A percentile compares a stretch with the other conserved stretches of the same genome.
phyloP scores from a whole-genome alignment of 768 basidiomycete species.

The Tricholoma sp. region DNA sequence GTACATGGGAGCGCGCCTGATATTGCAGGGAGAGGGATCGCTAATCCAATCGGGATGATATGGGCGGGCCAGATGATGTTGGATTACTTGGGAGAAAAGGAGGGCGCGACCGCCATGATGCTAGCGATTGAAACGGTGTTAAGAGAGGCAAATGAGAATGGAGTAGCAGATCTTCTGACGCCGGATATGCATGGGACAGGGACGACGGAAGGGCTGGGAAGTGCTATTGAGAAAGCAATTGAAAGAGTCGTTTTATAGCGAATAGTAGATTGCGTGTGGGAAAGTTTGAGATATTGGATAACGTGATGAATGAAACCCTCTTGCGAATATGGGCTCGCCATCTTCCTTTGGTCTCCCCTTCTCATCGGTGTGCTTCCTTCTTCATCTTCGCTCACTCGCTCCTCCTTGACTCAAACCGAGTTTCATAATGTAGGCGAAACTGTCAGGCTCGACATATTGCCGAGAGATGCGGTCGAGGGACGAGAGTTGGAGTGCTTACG shows the following conservation, averaged over 20 bases:
- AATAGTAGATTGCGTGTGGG: too few species aligned
- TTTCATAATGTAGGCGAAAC: too few species aligned
- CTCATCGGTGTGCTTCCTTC: too few species aligned
- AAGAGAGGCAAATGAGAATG: conserved; percentile 15
- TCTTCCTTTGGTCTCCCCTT: too few species aligned
- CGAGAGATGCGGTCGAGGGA: too few species aligned
- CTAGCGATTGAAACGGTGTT: conserved; percentile 34
- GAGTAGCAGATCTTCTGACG: conserved; percentile 22
- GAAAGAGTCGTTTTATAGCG: background rate
- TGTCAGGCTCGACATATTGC: too few species aligned
- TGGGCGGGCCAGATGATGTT: conserved; percentile 56
- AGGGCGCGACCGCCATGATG: conserved; percentile 35
- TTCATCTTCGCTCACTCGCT: too few species aligned
- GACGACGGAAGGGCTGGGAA: conserved; percentile 29
- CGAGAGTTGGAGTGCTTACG: too few species aligned
- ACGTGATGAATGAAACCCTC: too few species aligned
- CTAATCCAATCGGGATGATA: conserved; percentile 53
- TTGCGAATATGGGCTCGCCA: too few species aligned
- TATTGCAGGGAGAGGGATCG: conserved; percentile 48
- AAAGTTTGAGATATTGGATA: too few species aligned
- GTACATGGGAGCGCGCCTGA: conserved; percentile 57
- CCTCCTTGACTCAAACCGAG: too few species aligned
- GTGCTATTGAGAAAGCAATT: conserved; percentile 26
- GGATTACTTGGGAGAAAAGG: conserved; percentile 35
- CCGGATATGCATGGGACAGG: conserved; percentile 34